Percentiles rank a stretch among this genome's conserved stretches.
These are phyloP conservation scores for Globisporangium abappressorium DNA, from an alignment of 352 stramenopile genomes.

Conservation along the genomic window DNA sequence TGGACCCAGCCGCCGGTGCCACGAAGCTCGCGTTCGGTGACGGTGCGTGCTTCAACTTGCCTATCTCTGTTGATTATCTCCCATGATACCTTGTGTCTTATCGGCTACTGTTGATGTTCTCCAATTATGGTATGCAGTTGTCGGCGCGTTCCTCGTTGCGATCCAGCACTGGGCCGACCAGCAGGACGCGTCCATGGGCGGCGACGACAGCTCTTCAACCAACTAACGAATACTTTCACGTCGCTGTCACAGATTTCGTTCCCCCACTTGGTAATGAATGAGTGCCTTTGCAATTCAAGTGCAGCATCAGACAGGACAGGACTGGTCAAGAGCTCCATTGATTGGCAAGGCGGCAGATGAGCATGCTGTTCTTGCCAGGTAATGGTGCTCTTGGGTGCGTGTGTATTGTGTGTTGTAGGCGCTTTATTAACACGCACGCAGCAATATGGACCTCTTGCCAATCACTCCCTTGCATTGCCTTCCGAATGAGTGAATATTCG, in stretches of 20 bases:
- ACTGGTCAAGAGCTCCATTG: neutral
- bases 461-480: neutral
- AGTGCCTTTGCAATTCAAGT: neutral
- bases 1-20: conserved; percentile 75
- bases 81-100: neutral
- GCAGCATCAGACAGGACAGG: neutral
- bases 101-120: neutral
- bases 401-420: neutral
- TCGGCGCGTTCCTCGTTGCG: conserved; percentile 73
- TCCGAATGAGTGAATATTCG: neutral
- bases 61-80: neutral
- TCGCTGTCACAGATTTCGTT: neutral
- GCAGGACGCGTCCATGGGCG: conserved; percentile 41
- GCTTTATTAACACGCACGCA: neutral
- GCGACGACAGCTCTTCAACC: neutral
- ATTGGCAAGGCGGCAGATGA: neutral
- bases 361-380: neutral
- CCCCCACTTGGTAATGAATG: neutral
- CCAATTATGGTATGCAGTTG: conserved; percentile 26
- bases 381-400: neutral
- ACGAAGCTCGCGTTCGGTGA: conserved; percentile 83
- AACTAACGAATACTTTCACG: conserved; percentile 1
- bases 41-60: conserved; percentile 34
- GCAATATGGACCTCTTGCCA: neutral
- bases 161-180: conserved; percentile 78